These are phyloP conservation scores for Reticulomyxa filosa DNA, from an alignment of 78 protist genomes.

Conservation along the genomic window DNA sequence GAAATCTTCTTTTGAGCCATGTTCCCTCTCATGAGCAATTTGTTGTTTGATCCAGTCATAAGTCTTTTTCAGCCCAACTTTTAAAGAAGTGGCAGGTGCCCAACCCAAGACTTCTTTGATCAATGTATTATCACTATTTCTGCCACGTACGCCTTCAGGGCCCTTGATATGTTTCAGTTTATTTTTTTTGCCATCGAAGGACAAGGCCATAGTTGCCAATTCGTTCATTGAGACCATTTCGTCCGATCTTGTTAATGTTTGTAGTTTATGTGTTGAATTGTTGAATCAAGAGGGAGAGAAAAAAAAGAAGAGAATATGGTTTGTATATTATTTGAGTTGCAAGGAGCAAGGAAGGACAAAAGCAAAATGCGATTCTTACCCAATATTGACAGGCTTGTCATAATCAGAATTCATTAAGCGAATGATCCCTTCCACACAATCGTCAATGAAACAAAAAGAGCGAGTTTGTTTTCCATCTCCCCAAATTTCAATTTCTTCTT, in stretches of 20 bases:
- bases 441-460: neutral
- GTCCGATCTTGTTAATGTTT: too few species aligned
- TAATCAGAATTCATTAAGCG: slow-evolving; percentile 28
- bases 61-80: slow-evolving; percentile 45
- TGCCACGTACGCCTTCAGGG: slow-evolving; percentile 69
- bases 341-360: too few species aligned
- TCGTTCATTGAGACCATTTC: slow-evolving; percentile 39
- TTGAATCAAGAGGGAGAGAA: too few species aligned
- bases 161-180: slow-evolving; percentile 46
- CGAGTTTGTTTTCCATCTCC: slow-evolving; percentile 33
- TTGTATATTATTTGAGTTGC: too few species aligned
- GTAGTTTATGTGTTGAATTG: too few species aligned
- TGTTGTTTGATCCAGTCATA: slow-evolving; percentile 31
- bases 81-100: slow-evolving; percentile 31
- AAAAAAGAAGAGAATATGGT: too few species aligned
- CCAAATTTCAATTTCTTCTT: slow-evolving; percentile 48
- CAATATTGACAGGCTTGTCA: slow-evolving; percentile 47
- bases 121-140: slow-evolving; percentile 50
- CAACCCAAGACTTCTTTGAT: slow-evolving; percentile 49
- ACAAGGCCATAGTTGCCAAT: slow-evolving; percentile 34
- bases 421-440: slow-evolving; percentile 21
- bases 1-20: neutral
- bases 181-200: slow-evolving; percentile 3
- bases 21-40: too few species aligned
- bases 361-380: too few species aligned